A percentile compares a stretch with the other conserved stretches of the same genome.
These are phyloP conservation scores for Mytilinidion resinicola DNA, from an alignment of 495 filamentous ascomycete genomes.

Conservation along the genomic window DNA sequence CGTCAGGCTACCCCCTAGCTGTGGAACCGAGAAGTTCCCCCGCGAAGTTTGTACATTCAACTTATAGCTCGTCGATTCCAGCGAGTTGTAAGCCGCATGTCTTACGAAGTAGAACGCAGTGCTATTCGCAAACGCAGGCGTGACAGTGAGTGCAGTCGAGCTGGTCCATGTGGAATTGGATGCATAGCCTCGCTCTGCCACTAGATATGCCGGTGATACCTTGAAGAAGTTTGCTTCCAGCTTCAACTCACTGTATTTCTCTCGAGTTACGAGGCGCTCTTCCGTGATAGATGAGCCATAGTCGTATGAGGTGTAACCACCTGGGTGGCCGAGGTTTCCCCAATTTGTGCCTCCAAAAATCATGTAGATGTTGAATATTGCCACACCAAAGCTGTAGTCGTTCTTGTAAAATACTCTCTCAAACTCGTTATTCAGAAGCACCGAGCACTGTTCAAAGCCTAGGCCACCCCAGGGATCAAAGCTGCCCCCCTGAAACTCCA, in stretches of 20 bases:
- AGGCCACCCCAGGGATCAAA: constrained; percentile 71
- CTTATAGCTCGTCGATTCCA: constrained; percentile 52
- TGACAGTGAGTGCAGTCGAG: constrained; percentile 15
- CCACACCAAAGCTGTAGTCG: constrained; percentile 55
- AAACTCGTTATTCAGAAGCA: constrained; percentile 61
- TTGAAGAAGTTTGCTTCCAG: constrained; percentile 66
- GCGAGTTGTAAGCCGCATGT: constrained; percentile 55
- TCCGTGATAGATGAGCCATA: constrained; percentile 65
- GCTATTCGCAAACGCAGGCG: constrained; percentile 9
- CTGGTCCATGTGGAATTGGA: constrained; percentile 20
- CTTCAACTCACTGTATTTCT: constrained; percentile 77
- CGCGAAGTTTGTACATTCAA: constrained; percentile 44
- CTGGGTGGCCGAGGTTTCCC: constrained; percentile 71
- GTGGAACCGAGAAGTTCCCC: constrained; percentile 57
- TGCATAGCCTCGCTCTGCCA: constrained; percentile 29
- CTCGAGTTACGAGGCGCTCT: constrained; percentile 56
- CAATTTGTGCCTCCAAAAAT: constrained; percentile 71
- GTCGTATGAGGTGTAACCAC: constrained; percentile 70
- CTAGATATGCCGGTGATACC: constrained; percentile 60
- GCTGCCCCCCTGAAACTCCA: constrained; percentile 71
- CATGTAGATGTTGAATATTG: constrained; percentile 66
- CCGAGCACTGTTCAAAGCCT: constrained; percentile 58
- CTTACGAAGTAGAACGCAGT: constrained; percentile 55
- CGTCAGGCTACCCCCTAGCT: constrained; percentile 53
- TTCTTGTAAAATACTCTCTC: constrained; percentile 80